These are phyloP conservation scores for Podaxis sp. DNA, from an alignment of 768 basidiomycete genomes.

Conservation along the genomic window DNA sequence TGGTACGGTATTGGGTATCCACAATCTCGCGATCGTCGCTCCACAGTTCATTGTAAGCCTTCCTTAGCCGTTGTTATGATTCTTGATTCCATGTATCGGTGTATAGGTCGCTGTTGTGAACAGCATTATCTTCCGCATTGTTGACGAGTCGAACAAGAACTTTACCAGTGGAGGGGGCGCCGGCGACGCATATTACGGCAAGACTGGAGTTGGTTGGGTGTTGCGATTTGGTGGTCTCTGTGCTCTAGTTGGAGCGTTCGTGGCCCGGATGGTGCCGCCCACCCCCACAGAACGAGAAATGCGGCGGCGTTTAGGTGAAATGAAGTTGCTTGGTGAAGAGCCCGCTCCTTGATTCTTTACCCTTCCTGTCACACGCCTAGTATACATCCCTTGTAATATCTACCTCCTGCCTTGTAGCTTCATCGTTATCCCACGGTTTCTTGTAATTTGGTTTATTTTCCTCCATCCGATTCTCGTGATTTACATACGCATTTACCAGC, in stretches of 20 bases:
- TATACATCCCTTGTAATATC: not conserved
- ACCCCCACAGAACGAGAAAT: constrained; percentile 92
- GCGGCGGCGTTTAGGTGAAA: constrained; percentile 72
- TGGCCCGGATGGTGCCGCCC: constrained; percentile 79
- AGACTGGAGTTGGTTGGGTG: constrained; percentile 92
- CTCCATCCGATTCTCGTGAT: not conserved
- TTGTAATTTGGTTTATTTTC: not conserved
- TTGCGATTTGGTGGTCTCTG: constrained; percentile 88
- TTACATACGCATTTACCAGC: not conserved
- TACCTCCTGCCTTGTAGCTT: not conserved
- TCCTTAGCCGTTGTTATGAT: constrained; percentile 4
- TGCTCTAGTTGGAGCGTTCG: constrained; percentile 75
- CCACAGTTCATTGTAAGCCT: constrained; percentile 85
- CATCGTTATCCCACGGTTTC: not conserved
- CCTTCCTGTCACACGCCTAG: not conserved
- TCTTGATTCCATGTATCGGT: constrained; percentile 10
- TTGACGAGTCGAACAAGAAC: constrained; percentile 48
- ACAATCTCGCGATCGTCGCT: constrained; percentile 92
- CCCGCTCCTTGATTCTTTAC: constrained; percentile 33
- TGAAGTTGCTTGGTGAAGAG: constrained; percentile 71
- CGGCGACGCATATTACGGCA: constrained; percentile 64
- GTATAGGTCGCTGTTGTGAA: constrained; percentile 81
- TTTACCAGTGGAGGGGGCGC: constrained; percentile 35
- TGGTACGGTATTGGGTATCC: constrained; percentile 90
- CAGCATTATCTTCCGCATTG: constrained; percentile 79